Base-by-base conservation (phyloP, 768 basidiomycete genomes). In the Mycena pura region DNA sequence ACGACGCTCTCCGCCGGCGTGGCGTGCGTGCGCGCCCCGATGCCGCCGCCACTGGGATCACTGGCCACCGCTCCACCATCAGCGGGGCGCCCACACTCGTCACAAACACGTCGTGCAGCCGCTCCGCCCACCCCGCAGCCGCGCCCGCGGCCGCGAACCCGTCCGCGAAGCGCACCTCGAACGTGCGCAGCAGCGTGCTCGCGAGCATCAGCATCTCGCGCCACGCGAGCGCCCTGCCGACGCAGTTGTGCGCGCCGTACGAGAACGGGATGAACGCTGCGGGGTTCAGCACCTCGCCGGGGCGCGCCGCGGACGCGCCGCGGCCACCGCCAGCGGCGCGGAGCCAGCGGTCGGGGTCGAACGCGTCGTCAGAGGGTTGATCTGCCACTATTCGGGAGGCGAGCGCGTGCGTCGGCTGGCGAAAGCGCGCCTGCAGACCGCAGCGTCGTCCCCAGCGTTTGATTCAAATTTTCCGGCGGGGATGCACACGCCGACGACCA, bases 381-480 rank as follows among this genome's bases (percentile, higher is more conserved):
- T 78, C 27, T 87, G 86, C 68, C 76, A 79, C 43, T 87, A 86
- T 67, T 76, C 82, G 28, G 66, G 47, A 36, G 61, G 62, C 14
- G 69, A 66, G 14, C 76, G 79, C 21, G 63, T 72, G 10, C 76
- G 78, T 3, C 71, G 74, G 5, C 68, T 74, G 19, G 50, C 69
- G 8, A 75, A 70, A 61, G 68, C 72, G 14, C 71, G 74, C n/a
- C 59, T 70, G 46, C 72, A 70, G 11, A 70, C 69, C 38, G 69
- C 69, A 45, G 47, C 69, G n/a, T 72, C 72, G n/a, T 66, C 71
- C 8, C 69, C 70, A 52, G 67, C 69, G 39, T 62, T 69, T 38
- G 73, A 72, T 38, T 31, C 66, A 25, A 65, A 60, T 22, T 60
- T 70, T 13, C 40, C 48, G 22, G 40, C 38, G 10, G 68, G 64